phyloP scores from a whole-genome alignment of 345 rosid species.

The Linum tenue region DNA sequence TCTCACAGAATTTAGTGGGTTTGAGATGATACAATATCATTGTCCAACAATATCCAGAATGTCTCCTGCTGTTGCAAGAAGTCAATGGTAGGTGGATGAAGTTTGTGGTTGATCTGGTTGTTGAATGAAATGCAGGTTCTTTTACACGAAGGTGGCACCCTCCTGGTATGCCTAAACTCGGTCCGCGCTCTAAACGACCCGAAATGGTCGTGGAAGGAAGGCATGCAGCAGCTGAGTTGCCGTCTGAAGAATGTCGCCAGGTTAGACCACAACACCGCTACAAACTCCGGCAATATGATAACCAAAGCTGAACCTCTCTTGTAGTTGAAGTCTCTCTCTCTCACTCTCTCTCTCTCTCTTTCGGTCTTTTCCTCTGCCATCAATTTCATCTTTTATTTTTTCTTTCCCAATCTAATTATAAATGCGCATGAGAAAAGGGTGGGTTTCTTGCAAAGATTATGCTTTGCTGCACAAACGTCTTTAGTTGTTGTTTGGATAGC shows the following conservation, averaged over 20 bases:
- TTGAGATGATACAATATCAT: too few relatives aligned
- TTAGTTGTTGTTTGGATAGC: too few relatives aligned
- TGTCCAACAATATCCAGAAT: too few relatives aligned
- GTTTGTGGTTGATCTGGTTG: too few relatives aligned
- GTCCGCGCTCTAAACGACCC: conserved; percentile 76
- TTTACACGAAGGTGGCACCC: conserved; percentile 87
- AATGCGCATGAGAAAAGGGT: too few relatives aligned
- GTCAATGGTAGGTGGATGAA: background rate
- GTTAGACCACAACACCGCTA: background rate
- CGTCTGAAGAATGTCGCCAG: background rate
- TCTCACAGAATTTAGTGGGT: too few relatives aligned
- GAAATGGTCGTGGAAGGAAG: conserved; percentile 73
- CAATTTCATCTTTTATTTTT: too few relatives aligned
- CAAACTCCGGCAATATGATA: background rate
- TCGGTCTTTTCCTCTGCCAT: background rate
- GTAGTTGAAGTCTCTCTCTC: conserved; percentile 7
- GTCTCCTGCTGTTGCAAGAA: too few relatives aligned
- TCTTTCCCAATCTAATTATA: too few relatives aligned
- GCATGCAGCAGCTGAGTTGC: conserved; percentile 26
- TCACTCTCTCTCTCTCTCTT: background rate
- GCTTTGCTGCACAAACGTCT: too few relatives aligned
- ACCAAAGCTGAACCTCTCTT: background rate
- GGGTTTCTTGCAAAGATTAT: too few relatives aligned
- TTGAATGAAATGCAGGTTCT: conserved; percentile 51
- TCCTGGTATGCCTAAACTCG: conserved; percentile 82